Evolutionary conservation across 2,329 filamentous ascomycete species (phyloP).

Genomic region (Fusarium hostae): DNA sequence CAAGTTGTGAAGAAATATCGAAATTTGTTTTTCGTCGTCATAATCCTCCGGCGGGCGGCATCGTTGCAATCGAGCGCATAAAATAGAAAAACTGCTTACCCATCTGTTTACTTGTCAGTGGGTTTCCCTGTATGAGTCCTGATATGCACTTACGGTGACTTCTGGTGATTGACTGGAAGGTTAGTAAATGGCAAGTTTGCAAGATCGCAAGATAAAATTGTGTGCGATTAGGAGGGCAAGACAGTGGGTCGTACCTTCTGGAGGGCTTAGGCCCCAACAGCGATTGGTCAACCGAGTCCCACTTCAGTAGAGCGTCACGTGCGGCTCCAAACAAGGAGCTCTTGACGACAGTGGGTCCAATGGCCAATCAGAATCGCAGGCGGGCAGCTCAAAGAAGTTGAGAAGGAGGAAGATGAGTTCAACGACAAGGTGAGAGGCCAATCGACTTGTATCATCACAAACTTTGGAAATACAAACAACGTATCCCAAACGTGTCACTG

Average conservation of each 20-base stretch:
- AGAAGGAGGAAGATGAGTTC: slow-evolving; percentile 24
- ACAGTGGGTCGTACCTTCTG: slow-evolving; percentile 43
- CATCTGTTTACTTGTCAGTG: slow-evolving; percentile 64
- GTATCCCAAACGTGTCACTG: neutral
- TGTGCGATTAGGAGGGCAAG: slow-evolving; percentile 55
- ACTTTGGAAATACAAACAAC: slow-evolving; percentile 9
- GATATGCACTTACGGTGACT: slow-evolving; percentile 59
- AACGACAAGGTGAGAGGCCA: slow-evolving; percentile 24
- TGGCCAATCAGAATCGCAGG: slow-evolving; percentile 41
- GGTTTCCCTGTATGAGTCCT: slow-evolving; percentile 47
- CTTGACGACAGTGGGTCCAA: slow-evolving; percentile 1
- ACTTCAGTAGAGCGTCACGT: slow-evolving; percentile 37
- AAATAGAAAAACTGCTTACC: slow-evolving; percentile 62
- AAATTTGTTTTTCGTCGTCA: slow-evolving; percentile 35
- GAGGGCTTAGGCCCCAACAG: slow-evolving; percentile 52
- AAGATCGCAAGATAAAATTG: slow-evolving; percentile 53
- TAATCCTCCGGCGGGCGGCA: slow-evolving; percentile 41
- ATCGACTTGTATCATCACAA: slow-evolving; percentile 16
- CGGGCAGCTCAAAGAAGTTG: slow-evolving; percentile 24
- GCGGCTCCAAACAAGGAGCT: slow-evolving; percentile 1
- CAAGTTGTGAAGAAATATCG: slow-evolving; percentile 25
- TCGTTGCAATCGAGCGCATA: slow-evolving; percentile 37
- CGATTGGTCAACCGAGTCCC: slow-evolving; percentile 48
- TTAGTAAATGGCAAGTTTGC: slow-evolving; percentile 54
- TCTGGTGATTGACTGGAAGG: slow-evolving; percentile 58